These are phyloP conservation scores for Heliamphora exappendiculata DNA, from an alignment of 148 eudicot genomes.

Conservation along the genomic window DNA sequence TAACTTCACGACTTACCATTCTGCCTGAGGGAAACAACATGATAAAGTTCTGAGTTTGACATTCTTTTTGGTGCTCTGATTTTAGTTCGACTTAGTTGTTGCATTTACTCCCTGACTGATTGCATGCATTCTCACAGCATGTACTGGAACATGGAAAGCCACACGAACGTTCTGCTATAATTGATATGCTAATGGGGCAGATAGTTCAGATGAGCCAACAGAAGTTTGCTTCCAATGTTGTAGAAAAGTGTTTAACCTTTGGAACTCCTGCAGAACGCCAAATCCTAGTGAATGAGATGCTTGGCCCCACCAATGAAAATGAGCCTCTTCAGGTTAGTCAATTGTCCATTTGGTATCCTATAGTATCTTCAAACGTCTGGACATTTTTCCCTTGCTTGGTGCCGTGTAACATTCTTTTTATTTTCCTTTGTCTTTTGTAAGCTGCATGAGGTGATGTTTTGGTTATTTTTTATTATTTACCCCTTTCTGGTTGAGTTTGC, in stretches of 20 bases:
- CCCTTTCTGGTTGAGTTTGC: background rate
- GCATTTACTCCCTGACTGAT: background rate
- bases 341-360: background rate
- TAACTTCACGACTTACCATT: background rate
- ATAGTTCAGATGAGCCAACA: conserved; percentile 95
- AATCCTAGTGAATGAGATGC: conserved; percentile 66
- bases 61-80: background rate
- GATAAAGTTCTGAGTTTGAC: background rate
- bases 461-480: background rate
- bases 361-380: background rate
- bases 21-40: background rate
- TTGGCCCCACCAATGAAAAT: conserved; percentile 65
- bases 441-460: background rate
- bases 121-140: conserved; percentile 41
- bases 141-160: conserved; percentile 88
- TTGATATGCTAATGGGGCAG: conserved; percentile 57
- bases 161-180: conserved; percentile 67
- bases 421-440: background rate
- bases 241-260: conserved; percentile 77
- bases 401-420: background rate
- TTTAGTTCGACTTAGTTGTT: background rate
- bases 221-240: conserved; percentile 85
- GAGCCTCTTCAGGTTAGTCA: conserved; percentile 80
- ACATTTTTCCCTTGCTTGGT: background rate
- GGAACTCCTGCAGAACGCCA: conserved; percentile 70